Evolutionary conservation across 495 filamentous ascomycete genomes (phyloP), one percentile per base, ranked within the genome.

Genomic region (Penicillium cinerascens): DNA sequence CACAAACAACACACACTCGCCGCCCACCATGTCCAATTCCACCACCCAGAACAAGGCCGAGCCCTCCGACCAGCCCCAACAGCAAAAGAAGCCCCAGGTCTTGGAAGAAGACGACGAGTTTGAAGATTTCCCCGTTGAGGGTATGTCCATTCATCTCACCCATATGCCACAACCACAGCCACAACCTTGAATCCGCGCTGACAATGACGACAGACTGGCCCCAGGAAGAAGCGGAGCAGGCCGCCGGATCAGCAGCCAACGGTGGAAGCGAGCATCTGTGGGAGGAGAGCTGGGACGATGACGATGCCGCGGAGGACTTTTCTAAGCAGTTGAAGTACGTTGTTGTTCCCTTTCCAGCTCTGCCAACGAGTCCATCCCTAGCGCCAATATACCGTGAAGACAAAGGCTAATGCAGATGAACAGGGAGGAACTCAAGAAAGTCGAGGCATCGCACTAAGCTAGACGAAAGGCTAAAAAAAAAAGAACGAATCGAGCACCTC

Each of bases 251-350:
- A 7, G 54, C 61, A 25, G 63, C 66, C 27, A 74, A 71, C 54
- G 71, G 68, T 18, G 74, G 75, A 50, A 88, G 84, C 58, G 84
- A 85, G 57, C 90, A 97, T 77, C 74, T 98, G 51, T 98, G 93
- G 93, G 93, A 98, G 76, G 93, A 98, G 80, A 97, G 91, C 77
- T 98, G 93, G 93, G 93, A 98, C 72, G 93, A 98, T 61, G 93
- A 98, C 69, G 93, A 97, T 77, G 91, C 91, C 50, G 92, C 79
- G 60, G 95, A 97, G 68, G 93, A 98, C 61, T 98, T 98, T 67
- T 91, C 91, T 11, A 82, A 87, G 68, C 93, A 97, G 82, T 73
- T 98, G 67, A 95, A 90, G 95, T 98, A 70, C 58, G 86, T 78
- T 22, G 9, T 20, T 27, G 35, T 27, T 9, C n/a, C n/a, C n/a